Base-by-base conservation (phyloP, 73 alveolate species). In the Blepharisma japonicum region DNA sequence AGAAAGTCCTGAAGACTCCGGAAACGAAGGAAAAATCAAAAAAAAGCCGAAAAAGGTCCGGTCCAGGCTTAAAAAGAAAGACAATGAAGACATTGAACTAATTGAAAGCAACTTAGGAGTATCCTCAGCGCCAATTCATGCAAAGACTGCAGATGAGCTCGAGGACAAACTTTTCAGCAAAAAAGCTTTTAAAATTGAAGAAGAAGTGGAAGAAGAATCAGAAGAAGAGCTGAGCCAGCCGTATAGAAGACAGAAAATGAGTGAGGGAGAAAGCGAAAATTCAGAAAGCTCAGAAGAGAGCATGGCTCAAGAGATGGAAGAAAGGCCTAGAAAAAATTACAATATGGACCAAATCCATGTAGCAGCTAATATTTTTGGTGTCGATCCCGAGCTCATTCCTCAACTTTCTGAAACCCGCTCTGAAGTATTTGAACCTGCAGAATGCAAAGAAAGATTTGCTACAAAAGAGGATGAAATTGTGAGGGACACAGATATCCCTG, bases 351-450 rank as follows among this genome's bases (percentile, higher is more conserved):
- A 20, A 39, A 61, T 25, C 5, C 23, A 9, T 9, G 23, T 11
- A 61, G 47, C 74, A 14, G 74, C 74, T 9, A 25, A 11, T 25
- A 61, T 61, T 25, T 61, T 61, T 61, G 74, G 50, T 18, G 18
- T 14, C 23, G 23, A 61, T 14, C 74, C 74, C 2, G 18, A 18
- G 38, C 49, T 14, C 2, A 25, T 9, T 18, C n/a, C 67, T 14
- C 47, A 8, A n/a, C 11, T 39, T 14, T 8, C 11, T 14, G 74
- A 61, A 61, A 14, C 39, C 14, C 47, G 23, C n/a, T 39, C 74
- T 18, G 49, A 45, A 32, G 42, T 32, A 45, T 70, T 70, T 45
- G 80, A 70, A 70, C 80, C 80, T 39, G 80, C 80, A 14, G 80
- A 70, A 45, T 14, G n/a, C 11, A 39, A 70, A 45, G 80, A 70